Evolutionary conservation across 306 rosid genomes (phyloP).

Genomic region (Biancaea sappan): DNA sequence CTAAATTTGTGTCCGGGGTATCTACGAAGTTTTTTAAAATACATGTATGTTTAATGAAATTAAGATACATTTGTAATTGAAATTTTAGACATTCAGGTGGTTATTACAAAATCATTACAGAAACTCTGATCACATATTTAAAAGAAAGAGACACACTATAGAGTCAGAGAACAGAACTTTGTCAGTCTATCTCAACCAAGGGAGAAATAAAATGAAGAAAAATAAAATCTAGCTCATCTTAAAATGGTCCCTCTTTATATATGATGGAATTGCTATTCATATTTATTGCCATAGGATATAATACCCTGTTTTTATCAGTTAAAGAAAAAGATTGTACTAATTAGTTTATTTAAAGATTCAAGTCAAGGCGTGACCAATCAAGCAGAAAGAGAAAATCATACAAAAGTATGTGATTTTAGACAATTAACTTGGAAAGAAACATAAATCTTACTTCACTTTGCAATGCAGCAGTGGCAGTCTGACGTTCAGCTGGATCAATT

Average conservation of each 20-base stretch:
- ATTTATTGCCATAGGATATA: neutral
- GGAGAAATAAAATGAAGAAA: neutral
- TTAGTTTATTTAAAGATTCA: slow-evolving; percentile 12
- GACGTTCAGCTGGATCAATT: slow-evolving; percentile 82
- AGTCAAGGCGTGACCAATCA: slow-evolving; percentile 5
- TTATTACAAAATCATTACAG: slow-evolving; percentile 8
- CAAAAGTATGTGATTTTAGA: slow-evolving; percentile 7
- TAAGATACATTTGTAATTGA: neutral
- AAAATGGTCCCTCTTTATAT: slow-evolving; percentile 2
- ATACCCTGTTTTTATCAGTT: neutral
- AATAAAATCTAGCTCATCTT: neutral
- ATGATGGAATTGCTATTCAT: neutral
- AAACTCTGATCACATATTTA: neutral
- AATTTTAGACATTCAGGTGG: neutral
- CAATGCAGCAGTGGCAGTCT: slow-evolving; percentile 80
- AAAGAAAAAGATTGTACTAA: neutral
- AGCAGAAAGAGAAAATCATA: slow-evolving; percentile 16
- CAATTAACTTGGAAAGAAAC: slow-evolving; percentile 20
- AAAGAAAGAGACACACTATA: neutral
- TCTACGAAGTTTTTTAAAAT: neutral
- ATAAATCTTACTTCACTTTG: slow-evolving; percentile 76
- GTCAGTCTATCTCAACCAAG: neutral
- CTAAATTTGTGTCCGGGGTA: neutral
- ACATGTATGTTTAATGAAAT: neutral
- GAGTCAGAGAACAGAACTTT: neutral